Base-by-base conservation (phyloP, 257 asterid genomes). In the Primulina huaijiensis region DNA sequence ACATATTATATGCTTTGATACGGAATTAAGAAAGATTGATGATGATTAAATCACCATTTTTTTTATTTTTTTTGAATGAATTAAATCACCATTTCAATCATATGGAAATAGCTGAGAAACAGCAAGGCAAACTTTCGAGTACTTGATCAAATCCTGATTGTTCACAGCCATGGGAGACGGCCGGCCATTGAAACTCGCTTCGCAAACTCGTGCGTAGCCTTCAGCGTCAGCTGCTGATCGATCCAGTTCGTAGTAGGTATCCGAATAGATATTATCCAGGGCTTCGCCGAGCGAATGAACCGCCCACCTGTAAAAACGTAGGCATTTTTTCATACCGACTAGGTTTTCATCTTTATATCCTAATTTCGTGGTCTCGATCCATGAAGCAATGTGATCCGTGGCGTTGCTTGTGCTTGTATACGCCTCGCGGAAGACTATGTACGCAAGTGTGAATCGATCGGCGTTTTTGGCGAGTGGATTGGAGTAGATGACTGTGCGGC, bases 401-500 rank as follows among this genome's bases (percentile, higher is more conserved):
- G 81, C 77, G 0, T 59, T 65, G 2, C 65, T 72, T 1, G 84
- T 77, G 58, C 62, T 69, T 29, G 4, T 11, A 19, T 60, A 68
- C 31, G 81, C 84, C 68, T 5, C 10, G 4, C 77, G 68, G 74
- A 72, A 72, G 20, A 53, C 63, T 55, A 79, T 61, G 69, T 72
- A 73, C 5, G 70, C 61, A 9, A 82, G 84, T 5, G 25, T 34
- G 65, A 23, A 69, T 11, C 50, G 68, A 19, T 80, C 77, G 66
- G 81, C 82, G 23, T 25, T 17, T 14, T 73, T 35, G 59, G 81
- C 73, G 14, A 58, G 82, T 43, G 75, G 79, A 30, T 79, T 82
- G 61, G 84, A 71, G 80, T 76, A 79, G 50, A 82, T 21, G 25
- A 74, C 71, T 23, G 58, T 72, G 20, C 50, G 73, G 73, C 87